Percentiles rank a stretch among this genome's conserved stretches.
These are phyloP conservation scores for Solanum verrucosum DNA, from an alignment of 257 asterid species.

Conservation along the genomic window DNA sequence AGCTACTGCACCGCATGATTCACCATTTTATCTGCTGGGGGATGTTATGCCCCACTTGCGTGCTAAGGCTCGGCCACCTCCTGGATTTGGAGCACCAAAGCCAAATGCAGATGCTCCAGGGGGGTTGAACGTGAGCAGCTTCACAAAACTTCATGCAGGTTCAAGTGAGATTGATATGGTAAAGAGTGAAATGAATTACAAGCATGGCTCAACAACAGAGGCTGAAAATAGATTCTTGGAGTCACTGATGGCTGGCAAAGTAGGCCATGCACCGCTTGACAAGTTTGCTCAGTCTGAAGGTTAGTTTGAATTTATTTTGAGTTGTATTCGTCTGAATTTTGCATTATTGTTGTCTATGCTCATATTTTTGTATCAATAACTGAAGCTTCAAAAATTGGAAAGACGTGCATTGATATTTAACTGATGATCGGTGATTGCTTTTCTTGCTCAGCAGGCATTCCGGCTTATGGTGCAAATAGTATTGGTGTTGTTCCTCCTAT, in stretches of 20 bases:
- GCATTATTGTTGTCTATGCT: background rate
- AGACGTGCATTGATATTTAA: background rate
- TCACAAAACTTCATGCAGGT: conserved; percentile 37
- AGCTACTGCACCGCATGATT: conserved; percentile 57
- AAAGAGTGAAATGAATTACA: conserved; percentile 45
- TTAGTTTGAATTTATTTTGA: conserved; percentile 11
- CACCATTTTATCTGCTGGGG: conserved; percentile 74
- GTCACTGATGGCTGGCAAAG: conserved; percentile 71
- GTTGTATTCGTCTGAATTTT: background rate
- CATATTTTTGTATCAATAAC: background rate
- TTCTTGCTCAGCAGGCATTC: conserved; percentile 48
- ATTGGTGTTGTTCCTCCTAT: conserved; percentile 29
- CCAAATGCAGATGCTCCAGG: conserved; percentile 51
- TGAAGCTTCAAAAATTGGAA: background rate
- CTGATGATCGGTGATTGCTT: background rate
- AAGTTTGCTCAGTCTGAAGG: conserved; percentile 72
- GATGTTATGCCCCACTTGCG: conserved; percentile 97
- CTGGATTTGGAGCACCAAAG: conserved; percentile 82
- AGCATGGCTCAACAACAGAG: conserved; percentile 41
- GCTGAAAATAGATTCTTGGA: conserved; percentile 84
- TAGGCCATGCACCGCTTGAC: conserved; percentile 37
- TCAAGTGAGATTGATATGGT: conserved; percentile 44
- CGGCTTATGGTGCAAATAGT: conserved; percentile 46
- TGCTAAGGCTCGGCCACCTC: conserved; percentile 93
- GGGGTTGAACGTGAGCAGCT: conserved; percentile 28